Evolutionary conservation across 768 basidiomycete species (phyloP), one percentile per base, ranked within the genome.

Genomic region (Suillus subalutaceus): DNA sequence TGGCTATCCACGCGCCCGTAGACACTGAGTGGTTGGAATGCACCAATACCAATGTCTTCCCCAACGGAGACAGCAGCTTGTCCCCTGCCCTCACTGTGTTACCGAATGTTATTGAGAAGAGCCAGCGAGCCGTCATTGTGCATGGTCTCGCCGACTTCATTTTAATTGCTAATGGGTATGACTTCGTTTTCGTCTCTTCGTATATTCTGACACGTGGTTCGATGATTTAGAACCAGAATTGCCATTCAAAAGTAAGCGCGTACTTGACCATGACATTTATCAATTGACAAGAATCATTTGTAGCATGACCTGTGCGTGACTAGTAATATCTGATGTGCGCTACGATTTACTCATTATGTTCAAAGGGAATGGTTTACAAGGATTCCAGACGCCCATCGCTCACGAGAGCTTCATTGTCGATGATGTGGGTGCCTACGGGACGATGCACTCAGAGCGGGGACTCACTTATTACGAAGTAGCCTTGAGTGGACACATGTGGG

Each of bases 251-350:
- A 46, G 46, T n/a, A 4, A 48, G 46, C n/a, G 5, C 46, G 2
- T 48, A 5, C 20, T n/a, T 48, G n/a, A 48, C 10, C n/a, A 0
- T n/a, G 4, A 46, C 20, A 4, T 10, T 4, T 46, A n/a, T 46
- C 20, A 46, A 48, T 10, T 8, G n/a, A 48, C 3, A 5, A 9
- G 20, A n/a, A 90, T 93, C 10, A 48, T n/a, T 2, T 48, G n/a
- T 48, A 48, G 46, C 46, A 48, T 48, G 46, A 48, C 46, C 10
- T 48, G 46, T 48, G n/a, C n/a, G 46, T 48, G 46, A n/a, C n/a
- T 12, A 10, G 9, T 48, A 2, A 23, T 48, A 10, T 48, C 12
- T n/a, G 10, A 48, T 48, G 20, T 44, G 1, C 20, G 9, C 46
- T 12, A n/a, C 10, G 10, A 48, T n/a, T 48, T 2, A n/a, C 10